Evolutionary conservation across 1,139 yeast species (phyloP).

Genomic region (Kurtzmaniella quercitrusa): DNA sequence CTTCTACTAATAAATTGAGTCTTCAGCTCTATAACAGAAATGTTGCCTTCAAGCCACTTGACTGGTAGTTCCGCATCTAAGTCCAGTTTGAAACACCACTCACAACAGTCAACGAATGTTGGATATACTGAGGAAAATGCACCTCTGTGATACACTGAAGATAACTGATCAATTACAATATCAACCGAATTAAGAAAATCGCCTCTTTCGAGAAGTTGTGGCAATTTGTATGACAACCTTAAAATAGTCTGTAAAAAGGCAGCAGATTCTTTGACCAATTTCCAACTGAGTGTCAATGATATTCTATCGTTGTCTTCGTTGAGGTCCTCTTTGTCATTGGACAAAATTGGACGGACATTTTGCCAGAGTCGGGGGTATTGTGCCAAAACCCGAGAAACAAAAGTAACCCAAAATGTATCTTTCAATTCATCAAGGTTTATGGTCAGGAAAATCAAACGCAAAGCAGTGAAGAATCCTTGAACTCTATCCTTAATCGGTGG

Average conservation of each 20-base stretch:
- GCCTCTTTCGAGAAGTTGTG: conserved; percentile 8
- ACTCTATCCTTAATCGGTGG: conserved; percentile 41
- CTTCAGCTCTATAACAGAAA: conserved; percentile 50
- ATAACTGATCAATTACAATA: conserved; percentile 59
- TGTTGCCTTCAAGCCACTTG: conserved; percentile 53
- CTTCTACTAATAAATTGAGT: conserved; percentile 76
- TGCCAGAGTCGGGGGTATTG: conserved; percentile 44
- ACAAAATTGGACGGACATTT: conserved; percentile 48
- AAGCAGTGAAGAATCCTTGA: conserved; percentile 65
- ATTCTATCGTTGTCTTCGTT: conserved; percentile 38
- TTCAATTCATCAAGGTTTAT: conserved; percentile 15
- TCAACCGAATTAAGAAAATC: conserved; percentile 28
- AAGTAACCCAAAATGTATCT: conserved; percentile 5
- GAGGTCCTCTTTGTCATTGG: conserved; percentile 46
- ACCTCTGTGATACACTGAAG: conserved; percentile 81
- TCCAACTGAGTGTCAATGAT: conserved; percentile 76
- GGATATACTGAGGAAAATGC: conserved; percentile 88
- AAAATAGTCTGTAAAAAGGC: conserved; percentile 46
- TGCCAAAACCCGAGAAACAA: conserved; percentile 7
- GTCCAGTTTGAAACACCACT: conserved; percentile 38
- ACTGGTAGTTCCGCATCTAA: conserved; percentile 10
- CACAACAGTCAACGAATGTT: conserved; percentile 62
- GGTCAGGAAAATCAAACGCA: conserved; percentile 45
- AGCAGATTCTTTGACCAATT: conserved; percentile 77
- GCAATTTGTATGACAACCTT: not conserved